A percentile compares a stretch with the other conserved stretches of the same genome.
These are phyloP conservation scores for Yamadazyma kitorensis DNA, from an alignment of 805 yeast genomes.

Conservation along the genomic window DNA sequence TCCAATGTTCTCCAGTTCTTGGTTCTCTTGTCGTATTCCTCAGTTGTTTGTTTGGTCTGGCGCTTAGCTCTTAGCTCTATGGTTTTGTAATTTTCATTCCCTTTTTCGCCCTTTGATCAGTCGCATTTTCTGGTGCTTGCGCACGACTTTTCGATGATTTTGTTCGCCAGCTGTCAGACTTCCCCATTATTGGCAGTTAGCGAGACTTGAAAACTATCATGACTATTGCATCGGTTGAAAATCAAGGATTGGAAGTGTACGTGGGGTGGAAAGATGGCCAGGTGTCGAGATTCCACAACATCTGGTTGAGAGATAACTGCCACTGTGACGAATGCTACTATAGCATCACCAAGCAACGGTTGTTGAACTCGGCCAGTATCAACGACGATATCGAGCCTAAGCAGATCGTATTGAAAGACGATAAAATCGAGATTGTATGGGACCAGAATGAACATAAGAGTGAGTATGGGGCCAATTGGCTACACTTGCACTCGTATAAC, in stretches of 20 bases:
- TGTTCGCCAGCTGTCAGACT: no score
- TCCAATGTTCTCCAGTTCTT: no score
- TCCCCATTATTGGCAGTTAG: no score
- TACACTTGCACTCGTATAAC: constrained; percentile 49
- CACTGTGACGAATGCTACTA: constrained; percentile 56
- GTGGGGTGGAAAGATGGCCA: constrained; percentile 2
- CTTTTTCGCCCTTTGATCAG: no score
- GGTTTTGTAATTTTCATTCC: no score
- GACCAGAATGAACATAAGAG: constrained; percentile 37
- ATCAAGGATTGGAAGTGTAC: neutral
- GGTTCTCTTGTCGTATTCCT: no score
- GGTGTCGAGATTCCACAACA: constrained; percentile 35
- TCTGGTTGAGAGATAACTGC: constrained; percentile 68
- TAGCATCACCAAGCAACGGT: constrained; percentile 54
- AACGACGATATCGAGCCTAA: constrained; percentile 27
- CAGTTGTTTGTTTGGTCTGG: no score
- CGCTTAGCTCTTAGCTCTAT: no score
- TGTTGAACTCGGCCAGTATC: constrained; percentile 51
- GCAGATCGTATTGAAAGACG: constrained; percentile 10
- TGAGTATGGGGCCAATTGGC: constrained; percentile 39
- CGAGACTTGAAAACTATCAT: no score
- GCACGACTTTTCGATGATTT: no score
- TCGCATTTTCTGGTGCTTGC: no score
- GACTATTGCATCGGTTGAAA: neutral
- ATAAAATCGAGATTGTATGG: constrained; percentile 33